Base-by-base conservation (phyloP, 1,284 basidiomycete genomes). In the Heterobasidion parviporum region DNA sequence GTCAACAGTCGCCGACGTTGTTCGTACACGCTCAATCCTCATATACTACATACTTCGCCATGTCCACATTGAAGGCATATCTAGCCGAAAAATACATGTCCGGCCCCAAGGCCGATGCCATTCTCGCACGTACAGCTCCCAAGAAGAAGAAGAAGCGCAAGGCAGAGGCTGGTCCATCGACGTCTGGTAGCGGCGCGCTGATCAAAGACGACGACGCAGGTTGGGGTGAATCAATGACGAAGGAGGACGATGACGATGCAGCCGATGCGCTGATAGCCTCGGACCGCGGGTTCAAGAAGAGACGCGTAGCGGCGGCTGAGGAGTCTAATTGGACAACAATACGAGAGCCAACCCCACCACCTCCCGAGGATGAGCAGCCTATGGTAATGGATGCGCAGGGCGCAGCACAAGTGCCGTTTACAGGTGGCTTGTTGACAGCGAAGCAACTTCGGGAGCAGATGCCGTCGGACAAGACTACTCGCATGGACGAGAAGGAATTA, bases 81-180 rank as follows among this genome's bases (percentile, higher is more conserved):
- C 78, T 92, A 4, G 89, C 89, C 1, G 80, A 85, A 61, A 90
- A 89, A 62, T 99, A 99, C 73, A 97, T 98, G 92, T 90, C 94
- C 6, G 96, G 96, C 0, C 87, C 92, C 0, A 99, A 98, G 68
- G 94, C 95, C 3, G 96, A 98, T 63, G 94, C 94, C 14, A 98
- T 99, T 61, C 80, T 98, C 4, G 76, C 92, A 3, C 80, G 82
- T 50, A 71, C 78, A 0, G 79, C 76, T 1, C 77, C 79, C 0
- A 79, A 76, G 63, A 92, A 87, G 74, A 81, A 78, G 66, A 92
- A 91, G 77, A 92, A 89, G 70, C 80, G 82, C 52, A 91, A 87
- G 68, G 72, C 70, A 36, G 76, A 77, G 34, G 64, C 63, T 6
- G 59, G 60, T 14, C 57, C 69, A n/a, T 56, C 70, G 52, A 58